phyloP scores from a whole-genome alignment of 768 basidiomycete genomes.

The Fomitopsis pulvina region DNA sequence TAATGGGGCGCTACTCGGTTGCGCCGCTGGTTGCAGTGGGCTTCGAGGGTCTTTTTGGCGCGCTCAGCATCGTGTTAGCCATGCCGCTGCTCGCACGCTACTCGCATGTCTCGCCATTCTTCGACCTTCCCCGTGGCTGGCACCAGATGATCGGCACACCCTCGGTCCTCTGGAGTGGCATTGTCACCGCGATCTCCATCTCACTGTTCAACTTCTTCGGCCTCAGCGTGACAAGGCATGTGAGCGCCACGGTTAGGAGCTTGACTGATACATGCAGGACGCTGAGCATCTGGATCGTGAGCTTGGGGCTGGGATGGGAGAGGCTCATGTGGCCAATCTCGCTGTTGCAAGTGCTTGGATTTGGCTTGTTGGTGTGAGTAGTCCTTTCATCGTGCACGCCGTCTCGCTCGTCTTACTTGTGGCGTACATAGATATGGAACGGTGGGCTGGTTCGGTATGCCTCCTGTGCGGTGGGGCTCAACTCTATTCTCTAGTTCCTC shows the following conservation, averaged over 20 bases:
- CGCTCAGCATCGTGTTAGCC: conserved; percentile 67
- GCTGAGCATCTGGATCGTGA: conserved; percentile 92
- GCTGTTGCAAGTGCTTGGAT: conserved; percentile 76
- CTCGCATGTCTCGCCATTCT: conserved; percentile 54
- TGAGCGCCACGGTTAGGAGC: conserved; percentile 88
- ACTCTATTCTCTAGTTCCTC: conserved; percentile 49
- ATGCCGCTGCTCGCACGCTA: conserved; percentile 77
- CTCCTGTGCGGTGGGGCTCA: conserved; percentile 3
- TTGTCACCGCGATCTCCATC: conserved; percentile 47
- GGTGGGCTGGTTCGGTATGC: conserved; percentile 27
- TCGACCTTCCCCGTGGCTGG: conserved; percentile 89
- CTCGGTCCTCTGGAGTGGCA: conserved; percentile 36
- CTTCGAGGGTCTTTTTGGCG: conserved; percentile 89
- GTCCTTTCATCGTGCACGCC: neutral
- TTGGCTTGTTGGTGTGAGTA: conserved; percentile 83
- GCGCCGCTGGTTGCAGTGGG: conserved; percentile 91
- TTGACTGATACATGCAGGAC: conserved; percentile 95
- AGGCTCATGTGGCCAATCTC: conserved; percentile 75
- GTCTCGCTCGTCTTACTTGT: conserved; percentile 5
- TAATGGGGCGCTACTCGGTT: conserved; percentile 82
- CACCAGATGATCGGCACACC: conserved; percentile 80
- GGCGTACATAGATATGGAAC: conserved; percentile 69
- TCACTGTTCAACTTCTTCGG: conserved; percentile 67
- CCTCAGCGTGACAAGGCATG: conserved; percentile 84
- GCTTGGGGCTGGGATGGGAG: conserved; percentile 89